Percentiles rank a stretch among this genome's conserved stretches.
These are phyloP conservation scores for Cryptosporidium viatorum DNA, from an alignment of 169 alveolate genomes.

Conservation along the genomic window DNA sequence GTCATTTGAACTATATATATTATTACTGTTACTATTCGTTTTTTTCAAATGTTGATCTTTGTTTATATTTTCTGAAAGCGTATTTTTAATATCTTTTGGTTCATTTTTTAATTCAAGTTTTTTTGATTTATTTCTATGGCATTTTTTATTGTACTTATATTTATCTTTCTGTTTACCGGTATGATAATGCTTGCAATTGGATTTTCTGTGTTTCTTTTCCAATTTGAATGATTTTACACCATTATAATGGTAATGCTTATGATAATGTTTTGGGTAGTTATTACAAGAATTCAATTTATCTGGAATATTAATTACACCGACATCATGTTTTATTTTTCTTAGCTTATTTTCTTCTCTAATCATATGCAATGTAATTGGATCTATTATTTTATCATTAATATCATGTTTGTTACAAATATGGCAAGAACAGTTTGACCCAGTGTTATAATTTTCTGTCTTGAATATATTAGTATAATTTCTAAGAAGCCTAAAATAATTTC, in stretches of 20 bases:
- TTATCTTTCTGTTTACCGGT: slow-evolving; percentile 10
- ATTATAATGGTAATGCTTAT: slow-evolving; percentile 34
- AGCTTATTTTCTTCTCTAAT: slow-evolving; percentile 42
- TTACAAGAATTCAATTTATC: neutral
- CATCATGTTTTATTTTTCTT: neutral
- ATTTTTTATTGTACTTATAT: neutral
- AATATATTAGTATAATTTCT: neutral
- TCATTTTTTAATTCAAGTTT: neutral
- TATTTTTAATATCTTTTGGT: neutral
- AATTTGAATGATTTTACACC: slow-evolving; percentile 9
- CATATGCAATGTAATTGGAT: slow-evolving; percentile 68
- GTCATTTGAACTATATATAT: neutral
- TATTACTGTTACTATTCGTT: neutral
- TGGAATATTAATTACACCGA: neutral
- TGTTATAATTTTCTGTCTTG: neutral
- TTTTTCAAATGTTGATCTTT: neutral
- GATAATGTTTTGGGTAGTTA: slow-evolving; percentile 52
- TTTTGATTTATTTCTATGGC: neutral
- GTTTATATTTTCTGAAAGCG: neutral
- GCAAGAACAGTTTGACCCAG: slow-evolving; percentile 41
- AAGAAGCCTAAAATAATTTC: slow-evolving; percentile 7
- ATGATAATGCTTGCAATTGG: neutral
- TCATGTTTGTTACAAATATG: slow-evolving; percentile 32
- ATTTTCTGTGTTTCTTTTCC: neutral
- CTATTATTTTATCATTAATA: slow-evolving; percentile 4